Percentiles rank a stretch among this genome's conserved stretches.
Evolutionary conservation across 225 moss, liverwort and hornwort species (phyloP).

Genomic region (Sphagnum tenellum): DNA sequence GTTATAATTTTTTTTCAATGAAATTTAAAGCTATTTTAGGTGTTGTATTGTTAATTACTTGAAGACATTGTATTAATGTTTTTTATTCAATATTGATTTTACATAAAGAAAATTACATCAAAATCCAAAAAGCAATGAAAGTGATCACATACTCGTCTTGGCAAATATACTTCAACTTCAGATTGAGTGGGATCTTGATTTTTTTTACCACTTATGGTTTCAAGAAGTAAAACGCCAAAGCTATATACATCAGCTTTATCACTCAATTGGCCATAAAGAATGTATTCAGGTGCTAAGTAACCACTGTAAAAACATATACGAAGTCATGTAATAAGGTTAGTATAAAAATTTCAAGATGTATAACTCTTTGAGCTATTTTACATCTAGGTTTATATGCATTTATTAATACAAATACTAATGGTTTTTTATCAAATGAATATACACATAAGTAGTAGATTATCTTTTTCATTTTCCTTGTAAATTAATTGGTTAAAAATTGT

Average conservation of each 20-base stretch:
- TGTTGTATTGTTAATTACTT: no score
- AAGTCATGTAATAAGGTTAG: no score
- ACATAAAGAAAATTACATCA: no score
- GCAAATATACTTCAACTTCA: conserved; percentile 14
- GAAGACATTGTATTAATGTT: no score
- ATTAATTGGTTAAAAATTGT: no score
- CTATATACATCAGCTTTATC: conserved; percentile 29
- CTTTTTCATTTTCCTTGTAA: no score
- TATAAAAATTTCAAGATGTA: no score
- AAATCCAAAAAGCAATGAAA: background rate
- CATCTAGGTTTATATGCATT: background rate
- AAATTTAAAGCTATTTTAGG: no score
- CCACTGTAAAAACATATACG: conserved; percentile 5
- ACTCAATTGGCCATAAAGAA: conserved; percentile 11
- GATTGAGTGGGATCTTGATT: conserved; percentile 3
- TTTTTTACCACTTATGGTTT: conserved; percentile 19
- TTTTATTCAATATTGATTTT: no score
- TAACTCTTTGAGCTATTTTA: background rate
- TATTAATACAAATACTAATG: background rate
- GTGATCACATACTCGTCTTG: conserved; percentile 6
- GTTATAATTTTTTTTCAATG: no score
- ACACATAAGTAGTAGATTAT: no score
- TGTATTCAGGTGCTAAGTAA: conserved; percentile 24
- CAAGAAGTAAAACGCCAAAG: conserved; percentile 23
- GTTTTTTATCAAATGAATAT: no score